Percentiles rank a stretch among this genome's conserved stretches.
phyloP scores from a whole-genome alignment of 2,329 filamentous ascomycete species.

The Neofusicoccum parvum region DNA sequence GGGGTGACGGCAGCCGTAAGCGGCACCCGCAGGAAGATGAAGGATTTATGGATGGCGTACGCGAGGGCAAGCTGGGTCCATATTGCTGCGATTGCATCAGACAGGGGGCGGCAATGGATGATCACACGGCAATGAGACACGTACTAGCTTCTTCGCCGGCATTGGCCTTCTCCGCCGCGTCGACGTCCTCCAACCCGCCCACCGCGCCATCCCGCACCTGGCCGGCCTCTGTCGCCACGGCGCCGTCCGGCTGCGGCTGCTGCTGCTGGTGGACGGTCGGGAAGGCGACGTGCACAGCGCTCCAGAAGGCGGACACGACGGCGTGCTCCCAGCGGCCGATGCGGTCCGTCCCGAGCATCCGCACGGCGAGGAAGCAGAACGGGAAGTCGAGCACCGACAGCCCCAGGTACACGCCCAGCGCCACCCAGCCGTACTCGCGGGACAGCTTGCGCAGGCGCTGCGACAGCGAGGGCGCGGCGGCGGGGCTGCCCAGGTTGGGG shows the following conservation, averaged over 20 bases:
- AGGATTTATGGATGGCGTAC: slow-evolving; percentile 96
- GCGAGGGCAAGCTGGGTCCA: slow-evolving; percentile 90
- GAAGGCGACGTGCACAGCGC: slow-evolving; percentile 61
- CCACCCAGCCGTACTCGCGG: slow-evolving; percentile 91
- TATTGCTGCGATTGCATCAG: slow-evolving; percentile 50
- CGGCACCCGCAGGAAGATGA: slow-evolving; percentile 95
- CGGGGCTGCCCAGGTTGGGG: slow-evolving; percentile 43
- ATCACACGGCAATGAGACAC: slow-evolving; percentile 33
- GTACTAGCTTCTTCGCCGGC: slow-evolving; percentile 71
- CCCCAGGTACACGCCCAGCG: slow-evolving; percentile 84
- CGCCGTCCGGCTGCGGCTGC: slow-evolving; percentile 47
- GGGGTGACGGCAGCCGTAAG: slow-evolving; percentile 87
- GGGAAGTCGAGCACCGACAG: slow-evolving; percentile 89
- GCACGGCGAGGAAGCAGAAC: slow-evolving; percentile 89
- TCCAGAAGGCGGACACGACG: slow-evolving; percentile 63
- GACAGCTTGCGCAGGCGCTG: slow-evolving; percentile 79
- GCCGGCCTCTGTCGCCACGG: slow-evolving; percentile 42
- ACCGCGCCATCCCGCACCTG: slow-evolving; percentile 35
- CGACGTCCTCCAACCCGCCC: slow-evolving; percentile 41
- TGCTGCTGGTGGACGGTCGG: slow-evolving; percentile 54
- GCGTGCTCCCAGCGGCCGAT: slow-evolving; percentile 76
- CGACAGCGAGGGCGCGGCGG: slow-evolving; percentile 58
- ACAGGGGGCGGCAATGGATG: background rate
- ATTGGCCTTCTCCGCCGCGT: slow-evolving; percentile 65
- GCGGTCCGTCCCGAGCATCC: slow-evolving; percentile 77